A percentile compares a stretch with the other conserved stretches of the same genome.
phyloP scores from a whole-genome alignment of 2,329 filamentous ascomycete genomes.

The Endothia cerciana region DNA sequence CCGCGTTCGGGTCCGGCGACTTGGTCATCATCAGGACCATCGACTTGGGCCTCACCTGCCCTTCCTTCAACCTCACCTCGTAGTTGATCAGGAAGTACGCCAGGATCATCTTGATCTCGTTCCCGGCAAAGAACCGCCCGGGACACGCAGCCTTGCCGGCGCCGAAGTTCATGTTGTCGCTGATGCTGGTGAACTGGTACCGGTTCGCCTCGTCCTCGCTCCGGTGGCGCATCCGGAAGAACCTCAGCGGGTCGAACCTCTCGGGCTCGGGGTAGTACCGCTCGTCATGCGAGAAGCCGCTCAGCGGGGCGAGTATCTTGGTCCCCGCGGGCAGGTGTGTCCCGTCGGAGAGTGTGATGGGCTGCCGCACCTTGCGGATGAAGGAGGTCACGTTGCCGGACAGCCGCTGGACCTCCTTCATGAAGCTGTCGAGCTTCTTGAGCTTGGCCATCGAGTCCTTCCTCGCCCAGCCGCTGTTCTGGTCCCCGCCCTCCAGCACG shows the following conservation, averaged over 20 bases:
- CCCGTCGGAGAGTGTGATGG: conserved; percentile 50
- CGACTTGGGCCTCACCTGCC: conserved; percentile 43
- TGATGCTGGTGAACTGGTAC: conserved; percentile 49
- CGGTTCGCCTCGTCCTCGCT: conserved; percentile 43
- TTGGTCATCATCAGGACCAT: conserved; percentile 47
- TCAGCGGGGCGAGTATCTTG: conserved; percentile 46
- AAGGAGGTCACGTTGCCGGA: conserved; percentile 50
- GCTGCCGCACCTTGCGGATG: conserved; percentile 50
- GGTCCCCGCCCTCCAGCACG: conserved; percentile 43
- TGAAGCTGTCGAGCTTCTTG: conserved; percentile 54
- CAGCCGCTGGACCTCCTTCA: conserved; percentile 48
- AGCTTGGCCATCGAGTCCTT: conserved; percentile 50
- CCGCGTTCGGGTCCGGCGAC: conserved; percentile 44
- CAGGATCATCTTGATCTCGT: conserved; percentile 51
- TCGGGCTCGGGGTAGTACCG: conserved; percentile 46
- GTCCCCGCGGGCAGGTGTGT: conserved; percentile 48
- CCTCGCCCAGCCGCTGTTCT: conserved; percentile 41
- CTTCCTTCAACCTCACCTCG: conserved; percentile 45
- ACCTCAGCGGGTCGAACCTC: conserved; percentile 53
- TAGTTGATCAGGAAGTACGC: conserved; percentile 48
- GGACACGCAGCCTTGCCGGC: conserved; percentile 53
- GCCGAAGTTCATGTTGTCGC: conserved; percentile 51
- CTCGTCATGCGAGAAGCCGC: conserved; percentile 47
- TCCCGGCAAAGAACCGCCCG: conserved; percentile 51
- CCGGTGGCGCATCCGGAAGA: conserved; percentile 48